Base-by-base conservation (phyloP, 306 rosid species). In the Trifolium pratense region DNA sequence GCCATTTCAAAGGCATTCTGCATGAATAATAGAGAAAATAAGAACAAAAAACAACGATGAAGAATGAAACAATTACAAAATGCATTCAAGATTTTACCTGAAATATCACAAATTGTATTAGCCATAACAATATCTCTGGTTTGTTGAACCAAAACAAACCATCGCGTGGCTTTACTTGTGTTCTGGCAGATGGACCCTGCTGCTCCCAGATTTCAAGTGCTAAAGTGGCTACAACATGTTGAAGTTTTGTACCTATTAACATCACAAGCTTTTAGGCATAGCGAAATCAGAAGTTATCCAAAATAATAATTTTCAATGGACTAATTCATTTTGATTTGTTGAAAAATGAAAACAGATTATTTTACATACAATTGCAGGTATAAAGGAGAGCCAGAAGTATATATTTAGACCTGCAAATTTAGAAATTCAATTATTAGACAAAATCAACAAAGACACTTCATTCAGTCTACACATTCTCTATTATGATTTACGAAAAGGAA, bases 1-100 rank as follows among this genome's bases (percentile, higher is more conserved):
- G 96, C 98, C 98, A 94, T 94, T 86, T 94, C 98, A 53, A 94
- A 94, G 71, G 97, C 92, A 75, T 94, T 91, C 96, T 94, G 90
- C 88, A 78, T 70, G 71, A 69, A 63, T 63, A 69, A 40, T 45
- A 34, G 42, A 79, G 53, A 55, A 16, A 75, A 58, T 57, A 23
- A 83, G 83, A 46, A 77, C 73, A 21, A 36, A 21, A 11, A 31
- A 32, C 64, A 60, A 53, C 20, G 36, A n/a, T 12, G 56, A 31
- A 79, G 71, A 68, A 65, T 7, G 26, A 55, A 0, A 7, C 2
- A 40, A 40, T 31, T 71, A 32, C 18, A 76, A 51, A n/a, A 45
- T 40, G 34, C 68, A 60, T 39, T 36, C 45, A 57, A 66, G 15
- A 52, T 40, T 48, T 75, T 58, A 91, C 97, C 96, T 94, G 97